Evolutionary conservation across 2,329 filamentous ascomycete genomes (phyloP), one percentile per base, ranked within the genome.

Genomic region (Biscogniauxia sp.): DNA sequence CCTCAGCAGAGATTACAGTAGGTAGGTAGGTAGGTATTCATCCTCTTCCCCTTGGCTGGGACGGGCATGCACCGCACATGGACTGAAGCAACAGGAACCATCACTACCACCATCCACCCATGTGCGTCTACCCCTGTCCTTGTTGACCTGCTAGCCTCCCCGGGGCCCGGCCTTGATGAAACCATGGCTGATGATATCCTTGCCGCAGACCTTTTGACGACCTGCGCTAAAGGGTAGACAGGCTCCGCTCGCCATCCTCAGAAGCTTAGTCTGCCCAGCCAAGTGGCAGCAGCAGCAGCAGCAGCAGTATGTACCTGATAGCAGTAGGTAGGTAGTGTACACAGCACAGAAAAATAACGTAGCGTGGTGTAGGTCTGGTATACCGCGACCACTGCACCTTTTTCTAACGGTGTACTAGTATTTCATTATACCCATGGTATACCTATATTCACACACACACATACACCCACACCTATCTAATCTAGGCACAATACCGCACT

Each of bases 131-230:
- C 67, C 65, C 62, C 63, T 55, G 64, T 66, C 70, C 68, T 61
- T 68, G 68, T 67, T 64, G 57, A 7, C 28, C 58, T 65, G 59
- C 65, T 64, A 67, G 62, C 65, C 60, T 64, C 58, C 62, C 58
- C 59, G 61, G 57, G 59, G 57, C 67, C 68, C 37, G 37, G 37
- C 15, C 68, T 62, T 70, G 66, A 72, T 72, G 70, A 72, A 72
- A 72, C 70, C 66, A 66, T 65, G 68, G 70, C 37, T 45, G 69
- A 67, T 70, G 65, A 61, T 64, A 70, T 69, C 69, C 69, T 68
- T 69, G 69, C 65, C 64, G 61, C 64, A 68, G 64, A 65, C 57
- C 64, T 58, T 57, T 66, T 61, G 23, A 20, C 13, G 23, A 37
- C 55, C 62, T 61, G 63, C 61, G 61, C 64, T 66, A 69, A 60